Evolutionary conservation across 352 stramenopile species (phyloP).

Genomic region (Globisporangium canariense): DNA sequence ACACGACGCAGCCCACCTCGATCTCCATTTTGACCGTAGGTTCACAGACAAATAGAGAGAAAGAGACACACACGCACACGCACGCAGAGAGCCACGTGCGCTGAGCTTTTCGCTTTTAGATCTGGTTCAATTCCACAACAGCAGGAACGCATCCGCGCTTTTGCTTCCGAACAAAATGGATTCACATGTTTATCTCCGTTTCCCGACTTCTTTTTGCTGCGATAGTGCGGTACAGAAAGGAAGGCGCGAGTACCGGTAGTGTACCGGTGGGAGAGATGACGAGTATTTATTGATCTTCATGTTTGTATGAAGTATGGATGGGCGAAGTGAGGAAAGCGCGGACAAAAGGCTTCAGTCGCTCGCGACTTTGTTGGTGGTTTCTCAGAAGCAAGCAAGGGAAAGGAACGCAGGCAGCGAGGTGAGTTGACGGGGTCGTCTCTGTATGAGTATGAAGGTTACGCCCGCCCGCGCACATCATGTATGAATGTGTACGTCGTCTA

Average conservation of each 20-base stretch:
- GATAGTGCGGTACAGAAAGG: neutral
- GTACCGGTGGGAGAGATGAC: neutral
- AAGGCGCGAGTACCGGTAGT: neutral
- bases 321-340: neutral
- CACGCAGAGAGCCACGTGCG: neutral
- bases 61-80: neutral
- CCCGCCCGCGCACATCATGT: neutral
- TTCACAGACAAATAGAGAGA: neutral
- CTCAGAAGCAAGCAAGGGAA: neutral
- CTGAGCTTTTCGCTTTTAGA: neutral
- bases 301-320: neutral
- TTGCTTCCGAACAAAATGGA: too few relatives aligned
- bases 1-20: slow-evolving; percentile 53
- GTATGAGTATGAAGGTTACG: neutral
- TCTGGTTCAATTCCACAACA: neutral
- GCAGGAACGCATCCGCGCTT: neutral
- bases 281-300: neutral
- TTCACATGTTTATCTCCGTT: too few relatives aligned
- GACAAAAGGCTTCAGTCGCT: neutral
- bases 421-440: neutral
- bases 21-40: slow-evolving; percentile 31
- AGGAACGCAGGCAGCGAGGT: neutral
- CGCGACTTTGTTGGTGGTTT: neutral
- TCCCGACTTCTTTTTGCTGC: too few relatives aligned
- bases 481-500: neutral